Base-by-base conservation (phyloP, 805 yeast species). In the Sugiyamaella boreocaroliniensis region DNA sequence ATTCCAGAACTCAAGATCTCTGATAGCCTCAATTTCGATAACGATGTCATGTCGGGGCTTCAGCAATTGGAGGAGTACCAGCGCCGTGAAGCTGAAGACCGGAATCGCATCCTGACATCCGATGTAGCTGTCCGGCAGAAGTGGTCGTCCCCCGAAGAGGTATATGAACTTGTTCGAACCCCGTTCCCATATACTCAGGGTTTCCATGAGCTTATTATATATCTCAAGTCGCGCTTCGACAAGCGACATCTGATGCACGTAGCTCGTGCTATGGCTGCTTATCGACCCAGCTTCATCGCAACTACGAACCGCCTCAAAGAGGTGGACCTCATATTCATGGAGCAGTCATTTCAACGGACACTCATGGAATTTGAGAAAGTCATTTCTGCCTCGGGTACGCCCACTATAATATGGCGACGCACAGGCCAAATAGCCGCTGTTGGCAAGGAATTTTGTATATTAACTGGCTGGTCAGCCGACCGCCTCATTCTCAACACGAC, bases 351-450 rank as follows among this genome's bases (percentile, higher is more conserved):
- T 55, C 85, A 81, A 55, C 62, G 85, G 48, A 74, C 83, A 0
- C 60, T 81, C 19, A 56, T 76, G 61, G 90, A 86, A 52, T 77
- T 77, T 54, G 83, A 80, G 61, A 73, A 68, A 65, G 70, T 71
- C 54, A 68, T 76, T 12, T 70, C 72, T 19, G 62, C 82, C 53
- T 81, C 85, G 16, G 84, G 89, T 10, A 80, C 87, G 1, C 95
- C 95, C 1, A 83, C 92, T 2, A 81, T 86, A 15, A 83, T 86
- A 57, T 87, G 95, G 95, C 74, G 95, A 61, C 71, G 95, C 42
- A 85, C 95, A 0, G 95, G 95, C 9, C 95, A 87, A 64, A 82
- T 88, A 43, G 89, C 86, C 10, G 86, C 86, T 8, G 79, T 85
- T 9, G 84, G 89, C 4, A 81, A 83, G 57, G 93, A 86, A 61